These are phyloP conservation scores for Candida sanyiensis DNA, from an alignment of 805 yeast species.

Conservation along the genomic window DNA sequence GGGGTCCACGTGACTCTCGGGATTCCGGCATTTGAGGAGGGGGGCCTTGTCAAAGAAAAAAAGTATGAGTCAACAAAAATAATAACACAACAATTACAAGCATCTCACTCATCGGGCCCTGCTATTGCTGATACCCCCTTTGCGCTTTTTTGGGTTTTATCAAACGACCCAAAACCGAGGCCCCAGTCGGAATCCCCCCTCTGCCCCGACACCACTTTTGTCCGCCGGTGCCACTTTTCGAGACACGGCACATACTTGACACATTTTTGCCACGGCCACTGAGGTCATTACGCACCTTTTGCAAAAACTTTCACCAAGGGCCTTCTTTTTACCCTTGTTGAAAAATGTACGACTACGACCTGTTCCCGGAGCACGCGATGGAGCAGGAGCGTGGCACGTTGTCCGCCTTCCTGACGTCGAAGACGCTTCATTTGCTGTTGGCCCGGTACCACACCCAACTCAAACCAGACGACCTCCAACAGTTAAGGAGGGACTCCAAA, in stretches of 20 bases:
- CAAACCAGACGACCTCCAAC: background rate
- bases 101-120: too few relatives aligned
- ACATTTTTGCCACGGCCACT: slow-evolving; percentile 1
- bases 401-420: background rate
- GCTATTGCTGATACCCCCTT: background rate
- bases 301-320: too few relatives aligned
- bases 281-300: too few relatives aligned
- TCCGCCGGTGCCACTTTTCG: background rate
- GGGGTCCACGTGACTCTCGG: background rate
- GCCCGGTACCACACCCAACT: background rate
- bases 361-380: slow-evolving; percentile 1
- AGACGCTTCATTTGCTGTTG: slow-evolving; percentile 1
- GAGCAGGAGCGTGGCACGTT: background rate
- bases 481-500: background rate
- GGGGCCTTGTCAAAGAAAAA: background rate
- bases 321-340: too few relatives aligned
- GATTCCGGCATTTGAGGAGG: background rate
- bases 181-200: too few relatives aligned
- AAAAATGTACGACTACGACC: slow-evolving; percentile 1
- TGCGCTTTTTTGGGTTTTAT: too few relatives aligned
- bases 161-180: too few relatives aligned
- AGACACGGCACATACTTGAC: slow-evolving; percentile 1
- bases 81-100: background rate
- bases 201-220: too few relatives aligned
- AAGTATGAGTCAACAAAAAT: background rate